phyloP scores from a whole-genome alignment of 805 yeast genomes.

The Candida germanica region DNA sequence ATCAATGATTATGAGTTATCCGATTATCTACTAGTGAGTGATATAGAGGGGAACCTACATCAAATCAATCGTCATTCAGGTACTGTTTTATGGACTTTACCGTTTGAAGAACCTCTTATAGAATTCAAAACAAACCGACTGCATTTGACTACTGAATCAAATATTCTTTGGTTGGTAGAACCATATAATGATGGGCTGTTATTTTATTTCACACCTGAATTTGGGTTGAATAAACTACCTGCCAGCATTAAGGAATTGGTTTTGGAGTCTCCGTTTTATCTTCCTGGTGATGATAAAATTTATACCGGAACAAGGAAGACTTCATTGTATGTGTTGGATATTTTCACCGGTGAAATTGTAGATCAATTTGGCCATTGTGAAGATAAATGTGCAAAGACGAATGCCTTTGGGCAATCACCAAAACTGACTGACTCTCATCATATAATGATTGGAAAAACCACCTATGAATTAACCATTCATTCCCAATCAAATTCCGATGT shows the following conservation, averaged over 20 bases:
- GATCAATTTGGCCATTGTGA: conserved; percentile 57
- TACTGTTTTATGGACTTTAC: conserved; percentile 69
- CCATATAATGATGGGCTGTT: conserved; percentile 83
- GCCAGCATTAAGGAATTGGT: conserved; percentile 76
- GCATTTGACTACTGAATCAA: conserved; percentile 15
- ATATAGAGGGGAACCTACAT: conserved; percentile 83
- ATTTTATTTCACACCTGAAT: conserved; percentile 70
- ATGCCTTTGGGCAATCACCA: conserved; percentile 1
- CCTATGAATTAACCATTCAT: conserved; percentile 72
- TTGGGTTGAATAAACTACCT: conserved; percentile 80
- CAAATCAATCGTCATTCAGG: conserved; percentile 79
- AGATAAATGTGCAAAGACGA: conserved; percentile 33
- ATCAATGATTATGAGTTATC: conserved; percentile 50
- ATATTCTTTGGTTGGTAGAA: conserved; percentile 79
- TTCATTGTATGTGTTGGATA: conserved; percentile 69
- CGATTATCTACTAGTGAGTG: conserved; percentile 65
- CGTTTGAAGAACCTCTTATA: conserved; percentile 63
- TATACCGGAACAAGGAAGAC: conserved; percentile 85
- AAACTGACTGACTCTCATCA: conserved; percentile 21
- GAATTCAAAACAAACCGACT: conserved; percentile 28
- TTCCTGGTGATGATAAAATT: conserved; percentile 70
- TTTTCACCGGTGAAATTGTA: conserved; percentile 68
- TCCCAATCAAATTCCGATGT: conserved; percentile 55
- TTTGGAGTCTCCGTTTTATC: conserved; percentile 78
- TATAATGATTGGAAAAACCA: conserved; percentile 66